Evolutionary conservation across 345 rosid species (phyloP).

Genomic region (Brassica incana): DNA sequence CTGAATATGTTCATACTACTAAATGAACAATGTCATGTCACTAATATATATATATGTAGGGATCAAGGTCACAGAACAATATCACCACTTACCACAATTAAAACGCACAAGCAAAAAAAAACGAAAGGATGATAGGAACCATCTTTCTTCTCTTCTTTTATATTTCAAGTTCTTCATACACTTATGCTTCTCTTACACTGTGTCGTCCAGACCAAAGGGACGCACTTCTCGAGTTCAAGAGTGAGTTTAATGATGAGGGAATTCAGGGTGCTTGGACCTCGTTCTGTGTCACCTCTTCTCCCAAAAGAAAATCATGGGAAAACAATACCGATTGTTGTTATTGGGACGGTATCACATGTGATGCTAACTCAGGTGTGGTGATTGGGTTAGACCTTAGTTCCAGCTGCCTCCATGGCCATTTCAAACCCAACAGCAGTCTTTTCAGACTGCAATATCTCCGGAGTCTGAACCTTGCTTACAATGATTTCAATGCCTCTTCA

Average conservation of each 20-base stretch:
- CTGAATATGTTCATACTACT: neutral
- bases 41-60: neutral
- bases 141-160: neutral
- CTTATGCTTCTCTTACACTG: neutral
- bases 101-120: neutral
- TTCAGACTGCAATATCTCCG: conserved; percentile 11
- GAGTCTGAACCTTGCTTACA: conserved; percentile 33
- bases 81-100: neutral
- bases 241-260: neutral
- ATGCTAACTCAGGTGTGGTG: neutral
- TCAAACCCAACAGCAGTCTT: conserved; percentile 3
- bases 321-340: conserved; percentile 17
- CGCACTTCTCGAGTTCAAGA: conserved; percentile 6
- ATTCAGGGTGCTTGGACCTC: neutral
- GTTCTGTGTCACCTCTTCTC: neutral
- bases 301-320: neutral
- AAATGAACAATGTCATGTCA: neutral
- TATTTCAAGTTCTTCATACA: neutral
- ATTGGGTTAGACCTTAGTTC: neutral
- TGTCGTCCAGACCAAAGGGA: conserved; percentile 8
- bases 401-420: neutral
- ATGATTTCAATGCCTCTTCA: conserved; percentile 11
- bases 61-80: neutral
- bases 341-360: conserved; percentile 21
- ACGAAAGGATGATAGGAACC: neutral